phyloP scores from a whole-genome alignment of 805 yeast species.

The Saccharomyces kudriavzevii region DNA sequence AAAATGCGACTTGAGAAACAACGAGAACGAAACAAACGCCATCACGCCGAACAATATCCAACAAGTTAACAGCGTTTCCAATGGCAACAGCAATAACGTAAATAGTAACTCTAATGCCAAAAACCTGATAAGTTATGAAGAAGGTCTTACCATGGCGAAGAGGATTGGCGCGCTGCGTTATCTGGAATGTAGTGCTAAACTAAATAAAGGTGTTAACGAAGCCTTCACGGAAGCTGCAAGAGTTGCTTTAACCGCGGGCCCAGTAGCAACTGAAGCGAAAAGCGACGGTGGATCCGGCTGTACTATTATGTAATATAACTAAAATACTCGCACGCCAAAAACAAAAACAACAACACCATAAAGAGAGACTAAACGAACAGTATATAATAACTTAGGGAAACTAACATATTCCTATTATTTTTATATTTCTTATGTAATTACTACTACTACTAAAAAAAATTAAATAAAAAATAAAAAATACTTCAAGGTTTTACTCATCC shows the following conservation, averaged over 20 bases:
- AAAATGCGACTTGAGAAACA: constrained; percentile 83
- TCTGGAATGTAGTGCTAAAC: constrained; percentile 93
- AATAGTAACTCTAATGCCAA: constrained; percentile 33
- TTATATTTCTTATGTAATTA: constrained; percentile 1
- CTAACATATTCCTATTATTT: background rate
- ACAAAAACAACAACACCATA: background rate
- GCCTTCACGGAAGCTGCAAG: constrained; percentile 98
- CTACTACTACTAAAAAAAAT: background rate
- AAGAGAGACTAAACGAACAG: background rate
- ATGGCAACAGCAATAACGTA: constrained; percentile 20
- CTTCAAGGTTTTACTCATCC: background rate
- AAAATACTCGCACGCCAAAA: background rate
- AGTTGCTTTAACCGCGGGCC: constrained; percentile 84
- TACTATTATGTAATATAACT: constrained; percentile 33
- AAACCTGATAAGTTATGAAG: constrained; percentile 75
- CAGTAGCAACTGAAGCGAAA: constrained; percentile 53
- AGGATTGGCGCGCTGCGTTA: constrained; percentile 89
- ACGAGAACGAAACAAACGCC: constrained; percentile 42
- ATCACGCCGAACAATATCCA: constrained; percentile 24
- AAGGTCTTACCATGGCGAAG: constrained; percentile 88
- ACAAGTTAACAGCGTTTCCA: constrained; percentile 15
- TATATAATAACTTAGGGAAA: background rate
- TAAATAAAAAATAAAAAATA: background rate
- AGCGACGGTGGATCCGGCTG: constrained; percentile 31
- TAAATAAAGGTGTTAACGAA: constrained; percentile 96